Evolutionary conservation across 2,329 filamentous ascomycete genomes (phyloP).

Genomic region (Pseudogymnoascus destructans): DNA sequence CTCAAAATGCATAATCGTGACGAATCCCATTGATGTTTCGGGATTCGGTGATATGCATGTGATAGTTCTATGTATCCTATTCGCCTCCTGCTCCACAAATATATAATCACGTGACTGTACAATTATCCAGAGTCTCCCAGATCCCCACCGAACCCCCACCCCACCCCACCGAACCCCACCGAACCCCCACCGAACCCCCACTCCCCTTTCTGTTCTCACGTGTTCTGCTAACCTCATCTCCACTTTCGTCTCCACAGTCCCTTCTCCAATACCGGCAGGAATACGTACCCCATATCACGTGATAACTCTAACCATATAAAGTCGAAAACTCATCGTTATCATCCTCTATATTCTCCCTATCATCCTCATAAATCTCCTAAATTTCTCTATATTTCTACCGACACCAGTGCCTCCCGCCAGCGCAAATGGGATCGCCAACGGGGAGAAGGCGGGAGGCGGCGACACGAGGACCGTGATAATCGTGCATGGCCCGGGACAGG

Average conservation of each 20-base stretch:
- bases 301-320: background rate
- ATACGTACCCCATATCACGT: background rate
- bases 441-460: slow-evolving; percentile 28
- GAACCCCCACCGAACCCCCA: background rate
- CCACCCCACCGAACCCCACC: background rate
- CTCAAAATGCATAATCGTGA: background rate
- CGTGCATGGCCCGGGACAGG: slow-evolving; percentile 57
- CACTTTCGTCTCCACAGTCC: background rate
- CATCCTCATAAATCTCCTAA: background rate
- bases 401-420: slow-evolving; percentile 34
- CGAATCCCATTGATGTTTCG: no score
- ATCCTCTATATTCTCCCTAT: background rate
- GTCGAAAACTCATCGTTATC: background rate
- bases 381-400: slow-evolving; percentile 22
- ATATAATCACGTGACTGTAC: background rate
- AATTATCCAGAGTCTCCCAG: background rate
- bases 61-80: background rate
- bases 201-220: background rate
- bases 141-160: background rate
- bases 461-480: slow-evolving; percentile 51
- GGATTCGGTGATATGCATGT: background rate
- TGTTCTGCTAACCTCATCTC: background rate
- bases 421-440: slow-evolving; percentile 27
- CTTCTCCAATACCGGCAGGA: background rate
- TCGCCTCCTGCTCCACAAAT: background rate